Evolutionary conservation across 2,329 filamentous ascomycete species (phyloP), one percentile per base, ranked within the genome.

Genomic region (Aspergillus unguis): DNA sequence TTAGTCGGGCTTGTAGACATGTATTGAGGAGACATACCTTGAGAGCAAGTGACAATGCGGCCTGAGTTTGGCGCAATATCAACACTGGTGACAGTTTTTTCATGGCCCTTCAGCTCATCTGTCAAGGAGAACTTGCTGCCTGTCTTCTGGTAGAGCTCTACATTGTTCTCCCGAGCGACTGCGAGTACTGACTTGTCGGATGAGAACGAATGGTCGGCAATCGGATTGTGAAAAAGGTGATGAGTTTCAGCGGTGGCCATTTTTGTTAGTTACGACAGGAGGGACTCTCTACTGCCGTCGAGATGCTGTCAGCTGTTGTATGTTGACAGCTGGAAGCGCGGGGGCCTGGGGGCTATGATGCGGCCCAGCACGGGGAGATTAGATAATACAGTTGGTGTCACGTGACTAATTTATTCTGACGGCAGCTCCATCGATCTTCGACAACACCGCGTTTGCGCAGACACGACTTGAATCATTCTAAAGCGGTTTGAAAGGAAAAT

Each of bases 121-220:
- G 92, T 86, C 60, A 96, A 79, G 70, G 85, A 85, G 76, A 92
- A 96, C 60, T 85, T 82, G 66, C 77, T 84, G 68, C 88, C 90
- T 52, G 80, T 80, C 64, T 80, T 82, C 65, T 82, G 78, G 73
- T 96, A 97, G 38, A 99, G 85, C 79, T 96, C 91, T 66, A 99
- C 87, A 62, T 85, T 83, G 68, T 87, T 91, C 71, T 97, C 92
- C 65, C 90, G 88, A 58, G 92, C 89, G 53, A 99, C 92, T 53
- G 94, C 94, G 53, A 99, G 82, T 28, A 87, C 92, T 71, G 85
- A 79, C 70, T 86, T 89, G 76, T 99, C 94, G 58, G 90, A 85
- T 60, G 92, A 96, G 83, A 99, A 99, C 53, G 92, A 96, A 75
- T 99, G 94, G 79, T 99, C 94, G 62, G 90, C 90, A 69, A 99